Conservation (phyloP, 768 basidiomycete genomes). For the Hydnum rufescens region DNA sequence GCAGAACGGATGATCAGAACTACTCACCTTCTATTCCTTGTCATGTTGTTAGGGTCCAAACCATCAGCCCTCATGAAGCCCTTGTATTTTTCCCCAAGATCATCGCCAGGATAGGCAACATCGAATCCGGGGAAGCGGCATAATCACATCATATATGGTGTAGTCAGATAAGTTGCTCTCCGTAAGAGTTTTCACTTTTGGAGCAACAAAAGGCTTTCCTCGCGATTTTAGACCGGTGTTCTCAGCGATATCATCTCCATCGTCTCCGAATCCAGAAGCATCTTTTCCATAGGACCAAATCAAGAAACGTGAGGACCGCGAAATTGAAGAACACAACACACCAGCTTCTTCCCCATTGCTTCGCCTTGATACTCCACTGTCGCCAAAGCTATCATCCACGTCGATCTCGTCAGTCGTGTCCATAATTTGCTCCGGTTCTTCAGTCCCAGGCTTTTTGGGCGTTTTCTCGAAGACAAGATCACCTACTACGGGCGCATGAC, state of each 20-base stretch:
- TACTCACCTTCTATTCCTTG: conserved; percentile 70
- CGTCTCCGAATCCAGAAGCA: neutral
- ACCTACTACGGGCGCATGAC: conserved; percentile 55
- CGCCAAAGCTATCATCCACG: conserved; percentile 2
- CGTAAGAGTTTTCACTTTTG: conserved; percentile 56
- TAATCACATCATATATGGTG: conserved; percentile 84
- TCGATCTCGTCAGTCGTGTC: neutral
- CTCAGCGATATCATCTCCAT: neutral
- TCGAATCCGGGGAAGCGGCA: conserved; percentile 95
- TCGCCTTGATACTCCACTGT: conserved; percentile 12
- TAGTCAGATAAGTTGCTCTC: conserved; percentile 62
- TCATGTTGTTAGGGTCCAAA: conserved; percentile 74
- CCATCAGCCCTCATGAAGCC: conserved; percentile 72
- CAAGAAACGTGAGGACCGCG: neutral
- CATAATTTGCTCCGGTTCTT: conserved; percentile 9
- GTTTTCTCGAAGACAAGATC: conserved; percentile 68
- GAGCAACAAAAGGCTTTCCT: conserved; percentile 11
- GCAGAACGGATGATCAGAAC: neutral
- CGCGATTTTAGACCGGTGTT: neutral
- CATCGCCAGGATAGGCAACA: conserved; percentile 77
- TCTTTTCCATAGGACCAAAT: no score
- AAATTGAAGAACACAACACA: neutral
- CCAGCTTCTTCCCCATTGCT: neutral
- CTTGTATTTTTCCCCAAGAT: conserved; percentile 68
- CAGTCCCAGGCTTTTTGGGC: conserved; percentile 13